Percentiles rank a stretch among this genome's conserved stretches.
These are phyloP conservation scores for Gastrolobium villosum DNA, from an alignment of 306 rosid species.

Conservation along the genomic window DNA sequence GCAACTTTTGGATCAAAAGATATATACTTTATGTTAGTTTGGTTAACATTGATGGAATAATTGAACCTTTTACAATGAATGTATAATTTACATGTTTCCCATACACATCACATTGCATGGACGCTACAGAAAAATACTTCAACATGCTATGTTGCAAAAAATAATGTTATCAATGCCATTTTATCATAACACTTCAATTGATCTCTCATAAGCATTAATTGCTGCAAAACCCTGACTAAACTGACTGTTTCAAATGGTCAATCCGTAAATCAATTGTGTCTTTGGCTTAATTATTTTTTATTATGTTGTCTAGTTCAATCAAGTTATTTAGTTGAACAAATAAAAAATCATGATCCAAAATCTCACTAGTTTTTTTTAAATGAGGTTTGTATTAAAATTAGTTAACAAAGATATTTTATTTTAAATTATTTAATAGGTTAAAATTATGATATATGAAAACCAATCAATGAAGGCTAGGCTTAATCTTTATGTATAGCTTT, in stretches of 20 bases:
- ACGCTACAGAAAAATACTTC: background rate
- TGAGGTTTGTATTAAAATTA: too few relatives aligned
- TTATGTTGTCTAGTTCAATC: background rate
- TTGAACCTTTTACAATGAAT: background rate
- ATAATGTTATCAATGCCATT: background rate
- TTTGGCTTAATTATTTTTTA: background rate
- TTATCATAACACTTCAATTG: background rate
- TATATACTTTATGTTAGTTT: slow-evolving; percentile 6
- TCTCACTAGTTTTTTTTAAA: too few relatives aligned
- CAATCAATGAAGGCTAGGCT: too few relatives aligned
- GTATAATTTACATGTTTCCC: background rate
- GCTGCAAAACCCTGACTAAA: background rate
- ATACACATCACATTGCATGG: background rate
- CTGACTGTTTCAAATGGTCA: background rate
- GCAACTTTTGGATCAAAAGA: slow-evolving; percentile 23
- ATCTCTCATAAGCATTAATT: background rate
- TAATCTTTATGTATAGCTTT: too few relatives aligned
- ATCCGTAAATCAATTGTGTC: background rate
- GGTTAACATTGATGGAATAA: slow-evolving; percentile 42
- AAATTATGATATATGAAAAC: too few relatives aligned
- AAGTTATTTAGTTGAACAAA: too few relatives aligned
- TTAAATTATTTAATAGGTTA: too few relatives aligned
- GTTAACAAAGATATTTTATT: too few relatives aligned
- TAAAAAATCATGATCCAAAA: too few relatives aligned
- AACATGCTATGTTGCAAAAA: background rate